These are phyloP conservation scores for Thelonectria discophora DNA, from an alignment of 2,329 filamentous ascomycete species.

Conservation along the genomic window DNA sequence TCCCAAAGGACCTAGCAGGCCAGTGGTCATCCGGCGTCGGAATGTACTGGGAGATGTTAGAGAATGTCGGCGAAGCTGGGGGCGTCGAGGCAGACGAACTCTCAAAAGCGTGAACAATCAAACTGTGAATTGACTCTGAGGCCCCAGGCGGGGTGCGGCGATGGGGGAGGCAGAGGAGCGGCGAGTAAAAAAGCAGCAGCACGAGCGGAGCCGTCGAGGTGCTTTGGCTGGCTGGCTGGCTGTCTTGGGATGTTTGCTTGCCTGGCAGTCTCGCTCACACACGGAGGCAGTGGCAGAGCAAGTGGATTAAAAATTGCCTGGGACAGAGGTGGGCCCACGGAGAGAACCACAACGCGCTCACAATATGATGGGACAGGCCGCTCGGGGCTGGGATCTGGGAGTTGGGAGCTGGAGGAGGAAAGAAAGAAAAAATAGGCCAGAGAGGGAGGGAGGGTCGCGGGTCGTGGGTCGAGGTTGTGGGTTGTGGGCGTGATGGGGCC, in stretches of 20 bases:
- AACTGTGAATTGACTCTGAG: not conserved
- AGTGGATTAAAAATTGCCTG: slow-evolving; percentile 40
- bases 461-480: slow-evolving; percentile 27
- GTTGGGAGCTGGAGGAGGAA: slow-evolving; percentile 35
- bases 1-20: slow-evolving; percentile 15
- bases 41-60: slow-evolving; percentile 4
- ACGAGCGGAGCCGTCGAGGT: slow-evolving; percentile 39
- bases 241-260: slow-evolving; percentile 17
- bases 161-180: slow-evolving; percentile 5
- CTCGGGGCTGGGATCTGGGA: slow-evolving; percentile 42
- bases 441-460: slow-evolving; percentile 32
- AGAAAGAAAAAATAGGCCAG: slow-evolving; percentile 36
- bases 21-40: slow-evolving; percentile 15
- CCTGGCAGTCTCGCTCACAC: slow-evolving; percentile 32
- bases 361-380: slow-evolving; percentile 25
- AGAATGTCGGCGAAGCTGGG: not conserved
- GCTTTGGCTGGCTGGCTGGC: slow-evolving; percentile 26
- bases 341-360: slow-evolving; percentile 43
- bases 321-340: slow-evolving; percentile 42
- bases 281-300: slow-evolving; percentile 30
- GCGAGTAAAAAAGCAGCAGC: slow-evolving; percentile 28
- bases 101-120: not conserved
- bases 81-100: not conserved
- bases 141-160: not conserved
- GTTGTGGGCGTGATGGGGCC: slow-evolving; percentile 35